Conservation (phyloP, 805 yeast species). For the Candida krabiensis region DNA sequence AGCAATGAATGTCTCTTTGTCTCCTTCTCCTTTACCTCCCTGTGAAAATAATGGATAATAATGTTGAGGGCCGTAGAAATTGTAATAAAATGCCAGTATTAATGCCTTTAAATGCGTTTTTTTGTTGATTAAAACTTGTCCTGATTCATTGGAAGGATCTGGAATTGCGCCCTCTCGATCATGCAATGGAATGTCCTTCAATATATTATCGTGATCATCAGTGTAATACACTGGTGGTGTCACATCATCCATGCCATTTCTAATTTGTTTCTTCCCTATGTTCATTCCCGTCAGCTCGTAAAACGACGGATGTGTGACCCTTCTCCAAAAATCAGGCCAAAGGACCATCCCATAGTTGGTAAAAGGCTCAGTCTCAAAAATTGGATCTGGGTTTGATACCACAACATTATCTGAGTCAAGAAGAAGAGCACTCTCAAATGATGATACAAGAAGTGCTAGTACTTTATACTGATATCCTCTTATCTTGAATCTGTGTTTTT, state of each 20-base stretch:
- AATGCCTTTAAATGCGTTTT: constrained; percentile 47
- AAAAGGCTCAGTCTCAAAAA: constrained; percentile 61
- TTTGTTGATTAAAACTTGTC: constrained; percentile 52
- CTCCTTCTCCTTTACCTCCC: constrained; percentile 56
- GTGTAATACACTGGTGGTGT: constrained; percentile 24
- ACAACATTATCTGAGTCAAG: constrained; percentile 56
- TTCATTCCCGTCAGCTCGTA: constrained; percentile 44
- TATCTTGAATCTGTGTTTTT: constrained; percentile 27
- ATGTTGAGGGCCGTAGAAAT: constrained; percentile 49
- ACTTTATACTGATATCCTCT: constrained; percentile 51
- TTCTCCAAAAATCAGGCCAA: constrained; percentile 64
- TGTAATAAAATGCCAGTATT: constrained; percentile 51
- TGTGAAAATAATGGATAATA: constrained; percentile 48
- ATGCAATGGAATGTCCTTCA: constrained; percentile 41
- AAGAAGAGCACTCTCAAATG: constrained; percentile 51
- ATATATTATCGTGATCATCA: constrained; percentile 10
- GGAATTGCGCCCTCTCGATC: constrained; percentile 54
- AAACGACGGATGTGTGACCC: constrained; percentile 52
- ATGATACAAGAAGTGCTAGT: constrained; percentile 48
- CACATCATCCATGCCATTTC: constrained; percentile 30
- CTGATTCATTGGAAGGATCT: constrained; percentile 56
- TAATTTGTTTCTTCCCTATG: constrained; percentile 33
- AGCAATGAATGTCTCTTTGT: constrained; percentile 58
- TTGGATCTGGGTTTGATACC: constrained; percentile 45
- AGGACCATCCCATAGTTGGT: constrained; percentile 47